These are phyloP conservation scores for Lactarius psammicola DNA, from an alignment of 768 basidiomycete genomes.

Conservation along the genomic window DNA sequence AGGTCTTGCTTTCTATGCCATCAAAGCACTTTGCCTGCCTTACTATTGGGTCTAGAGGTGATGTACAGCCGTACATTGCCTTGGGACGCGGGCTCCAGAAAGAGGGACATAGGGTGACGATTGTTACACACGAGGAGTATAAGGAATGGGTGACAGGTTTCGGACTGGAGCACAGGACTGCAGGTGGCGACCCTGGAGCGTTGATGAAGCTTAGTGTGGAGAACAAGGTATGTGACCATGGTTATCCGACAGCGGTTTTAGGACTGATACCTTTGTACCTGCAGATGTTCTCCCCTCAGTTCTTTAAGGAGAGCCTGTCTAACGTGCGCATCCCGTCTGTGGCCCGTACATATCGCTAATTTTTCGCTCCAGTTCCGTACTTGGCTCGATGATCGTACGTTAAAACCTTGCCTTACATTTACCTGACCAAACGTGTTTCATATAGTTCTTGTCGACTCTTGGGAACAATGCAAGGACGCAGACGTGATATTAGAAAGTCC, in stretches of 20 bases:
- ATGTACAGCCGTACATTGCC: conserved; percentile 52
- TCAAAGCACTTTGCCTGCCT: conserved; percentile 58
- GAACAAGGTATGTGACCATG: conserved; percentile 37
- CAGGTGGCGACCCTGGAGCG: conserved; percentile 67
- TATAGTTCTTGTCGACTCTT: conserved; percentile 57
- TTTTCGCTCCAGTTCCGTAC: conserved; percentile 47
- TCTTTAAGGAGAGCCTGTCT: conserved; percentile 60
- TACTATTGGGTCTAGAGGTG: conserved; percentile 63
- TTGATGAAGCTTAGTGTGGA: conserved; percentile 62
- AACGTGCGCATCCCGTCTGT: conserved; percentile 40
- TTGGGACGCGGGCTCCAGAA: conserved; percentile 40
- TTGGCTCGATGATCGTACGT: conserved; percentile 64
- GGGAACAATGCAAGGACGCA: conserved; percentile 61
- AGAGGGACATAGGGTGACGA: conserved; percentile 46
- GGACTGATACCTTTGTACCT: conserved; percentile 28
- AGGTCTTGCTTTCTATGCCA: conserved; percentile 35
- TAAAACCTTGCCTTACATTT: not conserved
- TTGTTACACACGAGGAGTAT: conserved; percentile 50
- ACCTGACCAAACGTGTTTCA: not conserved
- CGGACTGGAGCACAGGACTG: conserved; percentile 56
- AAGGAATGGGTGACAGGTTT: conserved; percentile 59
- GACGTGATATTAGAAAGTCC: conserved; percentile 67
- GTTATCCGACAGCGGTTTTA: not conserved
- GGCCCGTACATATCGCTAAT: conserved; percentile 6
- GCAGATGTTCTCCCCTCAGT: conserved; percentile 71